Evolutionary conservation across 257 asterid genomes (phyloP), one percentile per base, ranked within the genome.

Genomic region (Jacaranda copaia): DNA sequence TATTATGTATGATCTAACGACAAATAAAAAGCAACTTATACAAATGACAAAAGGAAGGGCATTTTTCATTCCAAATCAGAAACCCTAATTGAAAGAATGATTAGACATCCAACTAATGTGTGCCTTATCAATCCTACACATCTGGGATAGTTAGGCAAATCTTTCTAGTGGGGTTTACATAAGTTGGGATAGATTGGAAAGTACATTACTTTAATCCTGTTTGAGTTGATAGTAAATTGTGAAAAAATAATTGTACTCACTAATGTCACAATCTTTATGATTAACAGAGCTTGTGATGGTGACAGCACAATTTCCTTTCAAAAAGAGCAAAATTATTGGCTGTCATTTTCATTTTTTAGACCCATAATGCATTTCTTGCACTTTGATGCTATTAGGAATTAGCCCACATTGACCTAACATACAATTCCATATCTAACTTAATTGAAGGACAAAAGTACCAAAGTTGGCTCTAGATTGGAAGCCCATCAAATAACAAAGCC

Each of bases 61-160:
- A 69, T n/a, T 42, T 43, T 45, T 72, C 46, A 57, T 52, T 64
- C 74, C 64, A 61, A 76, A 51, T 68, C 20, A 18, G 16, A 81
- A 62, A 52, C 62, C 79, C 74, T n/a, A 63, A 20, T 63, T 18
- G 38, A 64, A 78, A 64, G 57, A 40, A 61, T 53, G 87, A 84
- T 35, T 81, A 66, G 87, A 82, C 85, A 49, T 78, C 43, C 48
- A 83, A 77, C 89, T 32, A 79, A 81, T 70, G 59, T 14, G 70
- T 77, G 84, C 46, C 19, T 25, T 38, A 48, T 67, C 52, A 16
- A 70, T 61, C 71, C 75, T 49, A 36, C 69, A 57, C 36, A 55
- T 69, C 65, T 77, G 67, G 84, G 81, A 76, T 80, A 40, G 80
- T 80, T 84, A 80, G 87, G 85, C 81, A 77, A 59, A 84, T 80